Base-by-base conservation (phyloP, 257 asterid species). In the Solanum rostratum region DNA sequence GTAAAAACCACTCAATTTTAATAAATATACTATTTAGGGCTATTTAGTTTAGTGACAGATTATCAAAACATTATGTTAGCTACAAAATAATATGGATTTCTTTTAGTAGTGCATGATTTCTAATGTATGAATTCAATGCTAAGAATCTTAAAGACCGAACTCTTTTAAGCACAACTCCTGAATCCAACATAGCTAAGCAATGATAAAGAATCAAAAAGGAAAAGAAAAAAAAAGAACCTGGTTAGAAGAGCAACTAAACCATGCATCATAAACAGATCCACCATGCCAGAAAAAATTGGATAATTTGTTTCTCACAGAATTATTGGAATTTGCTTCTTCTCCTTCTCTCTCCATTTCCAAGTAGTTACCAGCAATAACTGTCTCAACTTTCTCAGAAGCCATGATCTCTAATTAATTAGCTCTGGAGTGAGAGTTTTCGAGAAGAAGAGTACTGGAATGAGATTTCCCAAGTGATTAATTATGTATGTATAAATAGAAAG, bases 231-330 rank as follows among this genome's bases (percentile, higher is more conserved):
- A 9, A 16, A 9, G 6, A 79, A 85, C 98, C 97, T 95, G 97
- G 86, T 92, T 95, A 43, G 97, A 95, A 88, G 98, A 86, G 81
- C 98, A 94, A 84, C 98, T 95, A 83, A 95, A 95, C 98, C 98
- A 95, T 84, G 98, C 98, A 92, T 95, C 98, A 88, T 95, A 95
- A 63, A 94, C 95, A 20, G 98, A 95, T 33, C 98, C 98, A 78
- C 98, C 98, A 88, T 95, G 94, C 98, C 98, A 95, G 66, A 95
- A 92, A 14, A 95, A 45, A 24, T 85, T 92, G 1, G 96, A 93
- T 1, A 95, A 52, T 49, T 86, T 92, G 89, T 84, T 82, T 78
- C 90, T 95, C 10, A 87, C 16, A 10, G 93, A 86, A 84, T 45
- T 76, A 80, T 92, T 86, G 69, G 88, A 82, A 46, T 85, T 73